These are phyloP conservation scores for Dryadomyces quercus-mongolicae DNA, from an alignment of 2,329 filamentous ascomycete species.

Conservation along the genomic window DNA sequence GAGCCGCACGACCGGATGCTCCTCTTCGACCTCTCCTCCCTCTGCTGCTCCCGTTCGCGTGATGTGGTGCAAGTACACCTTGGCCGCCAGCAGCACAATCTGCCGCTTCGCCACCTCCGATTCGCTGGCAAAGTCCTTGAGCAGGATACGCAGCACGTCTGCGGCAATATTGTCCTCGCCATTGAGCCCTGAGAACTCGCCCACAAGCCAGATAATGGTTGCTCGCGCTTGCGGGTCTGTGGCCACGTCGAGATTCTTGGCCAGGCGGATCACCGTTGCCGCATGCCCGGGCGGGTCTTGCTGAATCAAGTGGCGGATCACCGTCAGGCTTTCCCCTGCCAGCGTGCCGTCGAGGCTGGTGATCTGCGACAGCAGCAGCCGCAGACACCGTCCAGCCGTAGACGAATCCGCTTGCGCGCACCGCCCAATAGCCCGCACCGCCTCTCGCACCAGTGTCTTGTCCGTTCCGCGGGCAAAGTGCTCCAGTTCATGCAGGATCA, in stretches of 20 bases:
- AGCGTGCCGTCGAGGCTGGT: slow-evolving; percentile 77
- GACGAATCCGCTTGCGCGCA: slow-evolving; percentile 68
- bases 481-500: slow-evolving; percentile 85
- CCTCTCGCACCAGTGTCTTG: slow-evolving; percentile 70
- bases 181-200: slow-evolving; percentile 75
- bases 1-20: slow-evolving; percentile 60
- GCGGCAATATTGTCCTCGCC: slow-evolving; percentile 82
- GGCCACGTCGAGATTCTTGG: slow-evolving; percentile 81
- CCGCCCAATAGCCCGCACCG: slow-evolving; percentile 83
- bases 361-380: slow-evolving; percentile 74
- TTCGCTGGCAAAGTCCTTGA: slow-evolving; percentile 71
- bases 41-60: slow-evolving; percentile 41
- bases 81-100: slow-evolving; percentile 86
- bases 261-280: slow-evolving; percentile 76
- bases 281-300: slow-evolving; percentile 71
- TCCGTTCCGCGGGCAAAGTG: slow-evolving; percentile 74
- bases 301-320: slow-evolving; percentile 91
- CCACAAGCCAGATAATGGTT: slow-evolving; percentile 94
- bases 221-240: slow-evolving; percentile 81
- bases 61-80: slow-evolving; percentile 85
- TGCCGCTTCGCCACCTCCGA: slow-evolving; percentile 80
- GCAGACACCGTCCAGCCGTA: slow-evolving; percentile 68
- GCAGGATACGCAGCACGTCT: slow-evolving; percentile 76
- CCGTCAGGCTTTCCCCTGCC: slow-evolving; percentile 85
- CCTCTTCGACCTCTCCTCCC: slow-evolving; percentile 15